Evolutionary conservation across 805 yeast genomes (phyloP).

Genomic region (Yarrowia alimentaria): DNA sequence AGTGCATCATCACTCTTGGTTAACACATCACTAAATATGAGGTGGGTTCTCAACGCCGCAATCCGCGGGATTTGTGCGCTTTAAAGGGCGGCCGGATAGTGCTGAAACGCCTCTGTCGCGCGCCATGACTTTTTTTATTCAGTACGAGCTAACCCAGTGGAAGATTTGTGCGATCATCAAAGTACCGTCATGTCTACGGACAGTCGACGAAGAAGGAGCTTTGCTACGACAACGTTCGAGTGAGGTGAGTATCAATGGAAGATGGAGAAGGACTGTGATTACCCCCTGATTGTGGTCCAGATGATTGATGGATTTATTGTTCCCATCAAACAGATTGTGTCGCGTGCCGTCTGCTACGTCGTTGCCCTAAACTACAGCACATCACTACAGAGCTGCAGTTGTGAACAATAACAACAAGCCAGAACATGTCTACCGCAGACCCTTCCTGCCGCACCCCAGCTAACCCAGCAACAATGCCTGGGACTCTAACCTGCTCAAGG

Average conservation of each 20-base stretch:
- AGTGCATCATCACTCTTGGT: constrained; percentile 21
- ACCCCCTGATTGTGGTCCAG: not conserved
- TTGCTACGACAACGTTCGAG: constrained; percentile 61
- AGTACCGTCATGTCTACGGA: constrained; percentile 94
- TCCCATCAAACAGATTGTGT: too few relatives aligned
- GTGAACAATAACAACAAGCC: too few relatives aligned
- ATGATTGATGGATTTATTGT: not conserved
- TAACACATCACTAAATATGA: constrained; percentile 26
- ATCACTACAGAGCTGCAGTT: too few relatives aligned
- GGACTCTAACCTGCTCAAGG: constrained; percentile 87
- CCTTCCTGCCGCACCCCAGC: constrained; percentile 46
- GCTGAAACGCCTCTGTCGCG: too few relatives aligned
- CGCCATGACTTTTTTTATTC: too few relatives aligned
- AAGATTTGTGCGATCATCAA: constrained; percentile 92
- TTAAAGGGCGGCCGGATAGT: too few relatives aligned
- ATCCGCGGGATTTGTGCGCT: too few relatives aligned
- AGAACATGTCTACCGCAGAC: not conserved
- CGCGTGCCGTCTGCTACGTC: too few relatives aligned
- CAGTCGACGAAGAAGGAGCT: constrained; percentile 74
- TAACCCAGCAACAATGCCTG: constrained; percentile 74
- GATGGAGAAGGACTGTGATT: constrained; percentile 33
- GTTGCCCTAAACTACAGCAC: constrained; percentile 10
- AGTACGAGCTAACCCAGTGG: constrained; percentile 37
- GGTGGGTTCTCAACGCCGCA: constrained; percentile 1
- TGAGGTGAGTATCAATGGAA: constrained; percentile 31